Evolutionary conservation across 2,329 filamentous ascomycete species (phyloP).

Genomic region (Botrytis deweyae): DNA sequence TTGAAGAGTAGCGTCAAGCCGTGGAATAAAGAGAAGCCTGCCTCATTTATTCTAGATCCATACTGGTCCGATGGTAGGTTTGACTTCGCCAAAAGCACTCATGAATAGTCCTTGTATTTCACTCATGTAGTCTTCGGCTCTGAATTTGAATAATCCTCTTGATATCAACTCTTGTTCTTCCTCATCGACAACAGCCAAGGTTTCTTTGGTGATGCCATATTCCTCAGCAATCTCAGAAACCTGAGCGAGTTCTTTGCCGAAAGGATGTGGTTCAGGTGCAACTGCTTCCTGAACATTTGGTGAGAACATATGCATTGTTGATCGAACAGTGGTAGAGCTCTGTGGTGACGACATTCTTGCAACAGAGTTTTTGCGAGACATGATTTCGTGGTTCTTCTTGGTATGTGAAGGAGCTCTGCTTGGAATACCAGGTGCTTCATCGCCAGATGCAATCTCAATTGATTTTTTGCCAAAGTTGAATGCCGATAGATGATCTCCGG

Average conservation of each 20-base stretch:
- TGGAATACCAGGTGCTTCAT: slow-evolving; percentile 65
- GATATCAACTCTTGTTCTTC: slow-evolving; percentile 69
- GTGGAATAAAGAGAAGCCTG: slow-evolving; percentile 25
- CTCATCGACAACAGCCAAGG: slow-evolving; percentile 62
- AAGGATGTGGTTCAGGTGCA: slow-evolving; percentile 62
- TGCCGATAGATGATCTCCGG: slow-evolving; percentile 65
- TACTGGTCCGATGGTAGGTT: slow-evolving; percentile 32
- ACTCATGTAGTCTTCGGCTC: slow-evolving; percentile 77
- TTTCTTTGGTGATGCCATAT: slow-evolving; percentile 61
- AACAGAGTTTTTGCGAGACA: slow-evolving; percentile 68
- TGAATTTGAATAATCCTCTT: slow-evolving; percentile 70
- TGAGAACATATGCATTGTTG: slow-evolving; percentile 44
- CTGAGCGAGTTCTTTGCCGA: slow-evolving; percentile 85
- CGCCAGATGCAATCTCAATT: slow-evolving; percentile 41
- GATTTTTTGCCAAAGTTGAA: slow-evolving; percentile 52
- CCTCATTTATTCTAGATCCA: slow-evolving; percentile 37
- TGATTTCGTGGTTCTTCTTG: slow-evolving; percentile 77
- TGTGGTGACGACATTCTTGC: slow-evolving; percentile 61
- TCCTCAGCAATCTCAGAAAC: slow-evolving; percentile 93
- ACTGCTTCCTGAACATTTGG: slow-evolving; percentile 31
- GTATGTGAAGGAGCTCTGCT: slow-evolving; percentile 81
- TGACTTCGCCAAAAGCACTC: slow-evolving; percentile 34
- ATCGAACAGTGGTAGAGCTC: slow-evolving; percentile 56
- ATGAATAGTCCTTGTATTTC: slow-evolving; percentile 68
- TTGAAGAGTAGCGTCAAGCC: not conserved